Conservation (phyloP, 352 stramenopile species). For the Phytophthora litchii region DNA sequence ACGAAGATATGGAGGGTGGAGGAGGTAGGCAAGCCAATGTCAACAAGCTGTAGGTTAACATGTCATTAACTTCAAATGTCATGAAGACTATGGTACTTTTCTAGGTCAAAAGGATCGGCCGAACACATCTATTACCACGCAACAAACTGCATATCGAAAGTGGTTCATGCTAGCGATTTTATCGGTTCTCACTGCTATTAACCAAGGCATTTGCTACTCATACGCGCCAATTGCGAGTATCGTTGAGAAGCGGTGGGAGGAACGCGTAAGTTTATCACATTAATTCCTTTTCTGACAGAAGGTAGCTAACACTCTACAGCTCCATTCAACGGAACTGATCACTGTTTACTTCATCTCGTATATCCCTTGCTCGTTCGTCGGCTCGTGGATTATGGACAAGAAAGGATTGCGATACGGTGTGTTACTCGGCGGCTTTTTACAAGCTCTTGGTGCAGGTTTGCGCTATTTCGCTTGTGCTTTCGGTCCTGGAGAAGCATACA, state of each 20-base stretch:
- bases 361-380: constrained; percentile 80
- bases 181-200: constrained; percentile 64
- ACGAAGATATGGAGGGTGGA: constrained; percentile 35
- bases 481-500: constrained; percentile 33
- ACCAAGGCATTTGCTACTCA: constrained; percentile 81
- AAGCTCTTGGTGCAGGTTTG: constrained; percentile 52
- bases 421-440: constrained; percentile 58
- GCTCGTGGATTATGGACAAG: constrained; percentile 85
- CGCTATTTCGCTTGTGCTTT: constrained; percentile 52
- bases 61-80: neutral
- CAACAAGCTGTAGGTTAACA: too few species aligned
- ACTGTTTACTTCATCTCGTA: constrained; percentile 84
- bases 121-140: neutral
- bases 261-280: constrained; percentile 37
- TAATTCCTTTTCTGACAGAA: neutral
- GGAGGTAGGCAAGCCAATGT: constrained; percentile 1
- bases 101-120: constrained; percentile 22
- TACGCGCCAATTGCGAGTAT: constrained; percentile 78
- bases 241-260: constrained; percentile 59
- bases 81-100: constrained; percentile 31
- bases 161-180: constrained; percentile 72
- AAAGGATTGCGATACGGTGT: constrained; percentile 70
- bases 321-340: constrained; percentile 77
- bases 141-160: constrained; percentile 16
- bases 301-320: constrained; percentile 13